Evolutionary conservation across 2,329 filamentous ascomycete species (phyloP).

Genomic region (Botrytis pseudocinerea): DNA sequence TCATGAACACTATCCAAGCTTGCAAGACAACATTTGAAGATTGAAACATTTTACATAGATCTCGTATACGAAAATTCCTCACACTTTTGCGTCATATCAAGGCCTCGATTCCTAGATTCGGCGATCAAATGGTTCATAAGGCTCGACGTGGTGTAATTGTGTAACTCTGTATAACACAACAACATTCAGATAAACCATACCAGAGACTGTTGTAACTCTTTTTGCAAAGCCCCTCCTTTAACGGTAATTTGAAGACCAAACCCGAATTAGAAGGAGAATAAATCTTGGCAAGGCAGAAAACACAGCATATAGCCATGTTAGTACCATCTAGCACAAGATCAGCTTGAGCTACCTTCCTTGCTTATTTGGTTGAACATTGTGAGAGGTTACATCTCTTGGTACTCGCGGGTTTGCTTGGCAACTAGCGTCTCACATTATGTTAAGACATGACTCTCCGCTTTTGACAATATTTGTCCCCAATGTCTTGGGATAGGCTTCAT

Average conservation of each 20-base stretch:
- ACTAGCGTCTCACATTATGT: not conserved
- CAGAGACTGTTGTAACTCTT: not conserved
- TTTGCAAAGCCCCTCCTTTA: not conserved
- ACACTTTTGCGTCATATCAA: not conserved
- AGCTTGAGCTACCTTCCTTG: not conserved
- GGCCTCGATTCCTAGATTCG: not conserved
- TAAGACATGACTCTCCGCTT: not conserved
- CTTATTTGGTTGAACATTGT: not conserved
- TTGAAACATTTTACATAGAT: too few relatives aligned
- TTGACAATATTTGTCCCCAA: not conserved
- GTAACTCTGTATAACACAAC: not conserved
- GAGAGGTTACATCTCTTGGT: not conserved
- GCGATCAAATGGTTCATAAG: not conserved
- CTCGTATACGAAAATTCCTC: not conserved
- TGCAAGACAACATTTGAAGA: not conserved
- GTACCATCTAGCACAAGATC: not conserved
- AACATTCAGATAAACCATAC: not conserved
- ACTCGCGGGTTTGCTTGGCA: not conserved
- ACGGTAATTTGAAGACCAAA: not conserved
- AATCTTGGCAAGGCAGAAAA: not conserved
- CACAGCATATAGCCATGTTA: not conserved
- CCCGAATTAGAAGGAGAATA: not conserved
- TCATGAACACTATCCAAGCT: not conserved
- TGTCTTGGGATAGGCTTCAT: not conserved
- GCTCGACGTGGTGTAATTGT: not conserved